Percentiles rank a stretch among this genome's conserved stretches.
phyloP scores from a whole-genome alignment of 2,329 filamentous ascomycete genomes.

The Karstenula rhodostoma region DNA sequence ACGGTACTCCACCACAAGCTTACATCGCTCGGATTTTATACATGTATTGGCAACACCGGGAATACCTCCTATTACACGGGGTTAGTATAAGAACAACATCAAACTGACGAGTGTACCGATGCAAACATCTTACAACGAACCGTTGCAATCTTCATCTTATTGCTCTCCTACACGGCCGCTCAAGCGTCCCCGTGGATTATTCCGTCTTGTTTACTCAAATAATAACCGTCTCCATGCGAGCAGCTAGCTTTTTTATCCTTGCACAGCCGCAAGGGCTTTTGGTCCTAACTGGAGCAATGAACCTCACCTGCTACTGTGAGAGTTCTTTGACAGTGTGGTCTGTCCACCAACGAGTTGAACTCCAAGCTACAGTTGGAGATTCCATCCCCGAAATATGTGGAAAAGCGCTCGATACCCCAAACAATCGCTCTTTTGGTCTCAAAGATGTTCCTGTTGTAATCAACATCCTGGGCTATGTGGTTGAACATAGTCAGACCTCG shows the following conservation, averaged over 20 bases:
- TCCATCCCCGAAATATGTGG: background rate
- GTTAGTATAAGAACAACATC: too few relatives aligned
- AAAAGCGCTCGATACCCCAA: background rate
- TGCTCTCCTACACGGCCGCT: background rate
- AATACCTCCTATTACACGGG: background rate
- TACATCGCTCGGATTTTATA: background rate
- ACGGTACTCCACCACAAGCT: background rate
- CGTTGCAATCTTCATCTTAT: background rate
- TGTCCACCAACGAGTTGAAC: background rate
- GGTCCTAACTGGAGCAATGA: background rate
- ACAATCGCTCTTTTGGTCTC: background rate
- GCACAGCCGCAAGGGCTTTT: background rate
- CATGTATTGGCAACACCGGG: background rate
- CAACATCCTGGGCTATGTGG: background rate
- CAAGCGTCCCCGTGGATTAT: background rate
- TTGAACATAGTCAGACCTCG: background rate
- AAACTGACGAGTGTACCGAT: too few relatives aligned
- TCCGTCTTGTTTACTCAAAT: background rate
- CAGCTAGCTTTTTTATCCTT: background rate
- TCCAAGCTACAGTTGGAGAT: background rate
- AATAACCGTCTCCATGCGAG: background rate
- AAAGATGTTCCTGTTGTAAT: background rate
- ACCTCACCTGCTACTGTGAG: background rate
- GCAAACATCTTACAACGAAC: too few relatives aligned
- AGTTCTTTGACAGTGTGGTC: background rate